Percentiles rank a stretch among this genome's conserved stretches.
Conservation (phyloP, 164 flowering plant species). For the Vitis cinerea region DNA sequence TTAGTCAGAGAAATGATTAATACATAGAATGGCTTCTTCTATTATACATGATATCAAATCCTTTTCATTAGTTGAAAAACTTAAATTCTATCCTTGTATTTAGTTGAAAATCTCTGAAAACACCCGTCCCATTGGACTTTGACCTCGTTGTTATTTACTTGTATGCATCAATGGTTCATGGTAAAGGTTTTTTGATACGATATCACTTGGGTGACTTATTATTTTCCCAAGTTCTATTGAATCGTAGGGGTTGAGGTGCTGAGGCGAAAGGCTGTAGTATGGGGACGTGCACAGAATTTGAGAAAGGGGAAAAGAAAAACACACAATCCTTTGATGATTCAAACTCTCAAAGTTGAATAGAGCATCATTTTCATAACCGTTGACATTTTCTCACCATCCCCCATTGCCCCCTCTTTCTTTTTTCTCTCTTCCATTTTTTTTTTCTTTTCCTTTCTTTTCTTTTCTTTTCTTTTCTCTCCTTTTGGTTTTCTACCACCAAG, state of each 20-base stretch:
- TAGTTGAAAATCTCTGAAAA: too few species aligned
- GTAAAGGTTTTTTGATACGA: too few species aligned
- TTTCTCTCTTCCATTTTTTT: conserved; percentile 1
- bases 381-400: conserved; percentile 35
- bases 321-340: conserved; percentile 14
- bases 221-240: too few species aligned
- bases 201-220: too few species aligned
- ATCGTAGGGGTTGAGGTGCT: conserved; percentile 11
- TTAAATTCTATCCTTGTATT: too few species aligned
- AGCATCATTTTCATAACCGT: conserved; percentile 43
- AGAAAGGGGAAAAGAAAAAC: conserved; percentile 37
- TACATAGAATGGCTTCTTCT: too few species aligned
- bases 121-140: too few species aligned
- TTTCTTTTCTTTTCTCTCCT: conserved; percentile 10
- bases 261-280: conserved; percentile 6
- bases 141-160: too few species aligned
- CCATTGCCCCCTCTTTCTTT: not conserved
- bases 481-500: conserved; percentile 10
- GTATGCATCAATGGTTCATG: too few species aligned
- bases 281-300: conserved; percentile 57
- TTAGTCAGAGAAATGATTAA: too few species aligned
- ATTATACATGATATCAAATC: too few species aligned
- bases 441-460: conserved; percentile 12
- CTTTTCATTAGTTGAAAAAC: too few species aligned
- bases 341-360: conserved; percentile 23